phyloP scores from a whole-genome alignment of 352 stramenopile species.

The Phytophthora vignae region DNA sequence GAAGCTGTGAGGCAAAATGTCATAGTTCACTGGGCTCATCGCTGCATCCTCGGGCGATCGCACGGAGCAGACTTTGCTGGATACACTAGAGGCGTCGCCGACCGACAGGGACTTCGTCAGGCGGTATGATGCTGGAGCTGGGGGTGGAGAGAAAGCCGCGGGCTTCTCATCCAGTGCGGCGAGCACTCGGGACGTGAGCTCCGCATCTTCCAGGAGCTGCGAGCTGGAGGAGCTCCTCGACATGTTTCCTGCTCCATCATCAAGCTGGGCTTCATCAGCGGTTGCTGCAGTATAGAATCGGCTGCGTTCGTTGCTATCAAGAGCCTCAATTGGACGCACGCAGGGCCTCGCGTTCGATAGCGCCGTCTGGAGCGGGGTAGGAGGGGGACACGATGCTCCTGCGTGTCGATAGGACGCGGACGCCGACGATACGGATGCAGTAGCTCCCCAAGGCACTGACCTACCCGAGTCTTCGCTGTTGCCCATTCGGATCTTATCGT shows the following conservation, averaged over 20 bases:
- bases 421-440: slow-evolving; percentile 18
- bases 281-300: slow-evolving; percentile 18
- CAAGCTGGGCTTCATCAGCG: slow-evolving; percentile 9
- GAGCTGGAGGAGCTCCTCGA: slow-evolving; percentile 49
- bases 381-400: slow-evolving; percentile 10
- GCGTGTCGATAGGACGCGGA: slow-evolving; percentile 9
- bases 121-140: slow-evolving; percentile 14
- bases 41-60: slow-evolving; percentile 23
- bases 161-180: slow-evolving; percentile 59
- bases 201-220: slow-evolving; percentile 60
- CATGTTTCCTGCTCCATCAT: slow-evolving; percentile 19
- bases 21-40: background rate
- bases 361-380: slow-evolving; percentile 51
- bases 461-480: slow-evolving; percentile 24
- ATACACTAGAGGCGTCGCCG: slow-evolving; percentile 2
- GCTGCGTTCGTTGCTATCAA: slow-evolving; percentile 31
- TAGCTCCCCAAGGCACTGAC: slow-evolving; percentile 1
- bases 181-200: slow-evolving; percentile 63
- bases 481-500: slow-evolving; percentile 55
- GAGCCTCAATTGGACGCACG: slow-evolving; percentile 60
- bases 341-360: slow-evolving; percentile 61
- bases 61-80: slow-evolving; percentile 14
- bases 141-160: background rate
- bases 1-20: slow-evolving; percentile 4
- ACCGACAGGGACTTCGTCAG: slow-evolving; percentile 23